phyloP scores from a whole-genome alignment of 2,329 filamentous ascomycete species.

The Aspergillus viridinutans region DNA sequence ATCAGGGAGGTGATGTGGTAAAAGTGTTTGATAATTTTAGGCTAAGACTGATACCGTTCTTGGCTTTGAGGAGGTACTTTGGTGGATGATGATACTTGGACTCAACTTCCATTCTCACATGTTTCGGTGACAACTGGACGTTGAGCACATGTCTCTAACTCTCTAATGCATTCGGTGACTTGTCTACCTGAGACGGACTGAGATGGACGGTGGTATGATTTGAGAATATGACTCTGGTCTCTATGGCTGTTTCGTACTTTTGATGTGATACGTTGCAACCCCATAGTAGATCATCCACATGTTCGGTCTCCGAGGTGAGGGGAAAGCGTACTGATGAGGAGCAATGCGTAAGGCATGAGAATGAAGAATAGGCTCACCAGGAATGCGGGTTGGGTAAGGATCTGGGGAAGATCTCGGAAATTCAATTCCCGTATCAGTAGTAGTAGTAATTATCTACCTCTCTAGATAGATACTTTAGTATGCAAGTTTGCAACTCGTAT shows the following conservation, averaged over 20 bases:
- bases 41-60: neutral
- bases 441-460: too few species aligned
- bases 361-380: conserved; percentile 20
- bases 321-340: neutral
- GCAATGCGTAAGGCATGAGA: neutral
- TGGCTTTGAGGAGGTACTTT: neutral
- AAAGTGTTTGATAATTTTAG: neutral
- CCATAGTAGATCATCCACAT: neutral
- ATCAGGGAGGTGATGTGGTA: neutral
- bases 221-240: neutral
- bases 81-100: neutral
- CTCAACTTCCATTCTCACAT: neutral
- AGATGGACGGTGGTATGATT: neutral
- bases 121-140: neutral
- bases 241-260: neutral
- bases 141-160: neutral
- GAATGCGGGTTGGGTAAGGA: conserved; percentile 19
- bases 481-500: neutral
- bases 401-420: conserved; percentile 7
- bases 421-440: neutral
- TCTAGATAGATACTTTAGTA: too few species aligned
- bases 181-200: neutral
- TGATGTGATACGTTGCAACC: neutral
- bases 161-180: neutral
- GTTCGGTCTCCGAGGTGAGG: neutral